Base-by-base conservation (phyloP, 1,139 yeast genomes). In the Suhomyces maxii region DNA sequence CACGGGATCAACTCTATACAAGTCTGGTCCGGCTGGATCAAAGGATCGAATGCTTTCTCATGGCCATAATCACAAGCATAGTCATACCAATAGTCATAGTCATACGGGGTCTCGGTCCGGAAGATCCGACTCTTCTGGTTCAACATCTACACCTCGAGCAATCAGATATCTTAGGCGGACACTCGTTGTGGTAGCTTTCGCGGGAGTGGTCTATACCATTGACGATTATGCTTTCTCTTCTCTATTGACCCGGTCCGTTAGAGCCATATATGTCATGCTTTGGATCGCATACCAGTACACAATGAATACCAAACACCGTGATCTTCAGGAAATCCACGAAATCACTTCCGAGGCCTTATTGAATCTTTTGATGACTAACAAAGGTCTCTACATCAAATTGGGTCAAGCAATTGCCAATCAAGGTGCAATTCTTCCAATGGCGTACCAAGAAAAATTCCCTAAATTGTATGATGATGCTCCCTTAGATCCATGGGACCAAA, bases 321-420 rank as follows among this genome's bases (percentile, higher is more conserved):
- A 58, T 34, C 65, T 82, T 12, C 76, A 74, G 26, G 76, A 74
- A 0, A 63, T 87, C 26, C 95, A 87, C 56, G 82, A 80, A 48
- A 64, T 79, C 26, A 79, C 82, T 30, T 80, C 93, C 3, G 78
- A 80, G 39, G 64, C 80, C 40, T 63, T 87, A 35, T 73, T 79
- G 53, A 63, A 77, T 38, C 64, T 86, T 56, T 61, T 87, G 48
- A 65, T 69, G 50, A 62, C 64, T 4, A 87, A 87, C 59, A 84
- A 83, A 57, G 95, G 95, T 0, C 70, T 87, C 14, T 87, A 84
- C 59, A 83, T 87, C 58, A 87, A 87, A 62, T 64, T 85, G 55
- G 91, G 91, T 35, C 91, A 85, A 67, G 84, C 87, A 34, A 77
- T 85, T 36, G 90, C 90, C 13, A 80, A 85, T 56, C 90, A 85